phyloP scores from a whole-genome alignment of 2,329 filamentous ascomycete species.

The Cladorrhinum sp. region DNA sequence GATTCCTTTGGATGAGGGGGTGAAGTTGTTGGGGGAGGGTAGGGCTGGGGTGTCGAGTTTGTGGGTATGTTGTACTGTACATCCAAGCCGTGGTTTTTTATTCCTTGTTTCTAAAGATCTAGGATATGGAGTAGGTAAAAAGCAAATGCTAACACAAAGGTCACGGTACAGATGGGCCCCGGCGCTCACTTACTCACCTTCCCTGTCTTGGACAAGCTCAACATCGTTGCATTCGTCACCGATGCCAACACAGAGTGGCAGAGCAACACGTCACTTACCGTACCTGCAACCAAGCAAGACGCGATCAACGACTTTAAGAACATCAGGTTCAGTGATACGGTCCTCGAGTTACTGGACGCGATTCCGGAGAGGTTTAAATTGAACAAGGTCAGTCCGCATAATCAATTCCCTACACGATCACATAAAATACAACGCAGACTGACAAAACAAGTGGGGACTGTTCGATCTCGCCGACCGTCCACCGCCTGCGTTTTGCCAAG shows the following conservation, averaged over 20 bases:
- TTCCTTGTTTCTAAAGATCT: too few species aligned
- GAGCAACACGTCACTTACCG: conserved; percentile 21
- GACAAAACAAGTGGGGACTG: conserved; percentile 40
- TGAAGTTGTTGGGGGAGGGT: conserved; percentile 3
- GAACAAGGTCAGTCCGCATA: background rate
- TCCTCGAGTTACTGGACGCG: conserved; percentile 32
- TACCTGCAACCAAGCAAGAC: conserved; percentile 32
- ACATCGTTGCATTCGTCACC: conserved; percentile 44
- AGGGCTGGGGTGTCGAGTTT: conserved; percentile 10
- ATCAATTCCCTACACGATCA: too few species aligned
- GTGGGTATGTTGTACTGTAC: conserved; percentile 24
- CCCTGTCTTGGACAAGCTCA: conserved; percentile 56
- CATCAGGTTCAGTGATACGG: conserved; percentile 31
- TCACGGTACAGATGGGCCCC: conserved; percentile 41
- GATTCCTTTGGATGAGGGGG: conserved; percentile 18
- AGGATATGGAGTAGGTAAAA: background rate
- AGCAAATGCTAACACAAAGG: conserved; percentile 17
- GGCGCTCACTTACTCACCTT: conserved; percentile 60
- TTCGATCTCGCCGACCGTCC: conserved; percentile 46
- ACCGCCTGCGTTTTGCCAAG: conserved; percentile 40
- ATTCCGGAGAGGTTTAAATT: conserved; percentile 1
- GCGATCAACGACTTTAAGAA: conserved; percentile 35
- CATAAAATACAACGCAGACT: background rate
- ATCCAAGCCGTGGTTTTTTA: too few species aligned
- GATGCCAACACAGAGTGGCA: conserved; percentile 32